These are phyloP conservation scores for Brassica juncea DNA, from an alignment of 345 rosid genomes.

Conservation along the genomic window DNA sequence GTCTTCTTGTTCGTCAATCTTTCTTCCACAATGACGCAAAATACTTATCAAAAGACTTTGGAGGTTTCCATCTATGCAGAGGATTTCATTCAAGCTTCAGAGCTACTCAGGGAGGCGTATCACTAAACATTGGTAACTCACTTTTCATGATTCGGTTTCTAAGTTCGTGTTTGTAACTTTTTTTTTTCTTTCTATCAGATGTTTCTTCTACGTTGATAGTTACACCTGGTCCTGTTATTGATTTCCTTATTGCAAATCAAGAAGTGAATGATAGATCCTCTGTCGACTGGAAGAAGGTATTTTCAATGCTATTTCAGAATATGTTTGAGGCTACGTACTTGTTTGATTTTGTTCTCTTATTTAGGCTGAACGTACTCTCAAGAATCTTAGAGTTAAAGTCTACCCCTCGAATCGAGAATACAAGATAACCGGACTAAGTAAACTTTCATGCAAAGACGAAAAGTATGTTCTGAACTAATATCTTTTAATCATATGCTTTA, in stretches of 20 bases:
- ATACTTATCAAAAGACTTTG: not conserved
- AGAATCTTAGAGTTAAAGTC: slow-evolving; percentile 59
- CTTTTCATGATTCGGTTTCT: not conserved
- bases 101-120: slow-evolving; percentile 32
- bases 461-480: slow-evolving; percentile 28
- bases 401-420: slow-evolving; percentile 55
- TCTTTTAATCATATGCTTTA: not conserved
- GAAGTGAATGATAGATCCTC: not conserved
- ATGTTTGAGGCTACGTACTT: not conserved
- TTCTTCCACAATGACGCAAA: slow-evolving; percentile 25
- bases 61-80: slow-evolving; percentile 25
- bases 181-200: slow-evolving; percentile 12
- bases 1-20: slow-evolving; percentile 43
- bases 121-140: slow-evolving; percentile 30
- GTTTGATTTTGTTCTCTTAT: not conserved
- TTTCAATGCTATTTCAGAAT: not conserved
- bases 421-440: slow-evolving; percentile 71
- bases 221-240: slow-evolving; percentile 31
- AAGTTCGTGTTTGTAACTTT: slow-evolving; percentile 1
- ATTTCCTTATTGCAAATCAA: slow-evolving; percentile 19
- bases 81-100: slow-evolving; percentile 39
- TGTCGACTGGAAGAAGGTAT: slow-evolving; percentile 32
- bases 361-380: slow-evolving; percentile 57
- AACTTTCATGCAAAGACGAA: slow-evolving; percentile 48
- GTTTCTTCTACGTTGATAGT: slow-evolving; percentile 23